These are phyloP conservation scores for Colletotrichum abscissum DNA, from an alignment of 2,329 filamentous ascomycete genomes.

Conservation along the genomic window DNA sequence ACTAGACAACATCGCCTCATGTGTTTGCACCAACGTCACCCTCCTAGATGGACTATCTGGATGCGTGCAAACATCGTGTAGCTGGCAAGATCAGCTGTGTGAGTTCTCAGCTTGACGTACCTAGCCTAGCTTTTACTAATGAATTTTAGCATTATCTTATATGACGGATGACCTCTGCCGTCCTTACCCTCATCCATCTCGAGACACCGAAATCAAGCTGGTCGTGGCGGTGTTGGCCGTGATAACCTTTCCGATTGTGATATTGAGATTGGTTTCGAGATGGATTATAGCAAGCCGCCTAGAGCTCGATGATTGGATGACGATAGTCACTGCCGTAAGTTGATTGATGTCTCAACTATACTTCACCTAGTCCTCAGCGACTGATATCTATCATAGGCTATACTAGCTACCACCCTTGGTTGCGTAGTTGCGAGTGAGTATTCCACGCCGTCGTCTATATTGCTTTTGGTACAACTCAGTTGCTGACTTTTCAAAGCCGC, in stretches of 20 bases:
- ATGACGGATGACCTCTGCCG: slow-evolving; percentile 14
- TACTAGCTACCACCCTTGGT: neutral
- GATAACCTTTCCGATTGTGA: slow-evolving; percentile 14
- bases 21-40: slow-evolving; percentile 27
- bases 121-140: neutral
- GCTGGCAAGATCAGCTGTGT: slow-evolving; percentile 24
- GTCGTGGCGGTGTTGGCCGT: slow-evolving; percentile 10
- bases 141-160: neutral
- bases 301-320: slow-evolving; percentile 28
- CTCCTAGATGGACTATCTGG: slow-evolving; percentile 12
- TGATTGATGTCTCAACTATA: too few species aligned
- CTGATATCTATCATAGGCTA: neutral
- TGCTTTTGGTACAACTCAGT: neutral
- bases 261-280: slow-evolving; percentile 8
- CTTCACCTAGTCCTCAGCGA: too few species aligned
- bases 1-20: slow-evolving; percentile 11
- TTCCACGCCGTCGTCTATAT: rapidly evolving
- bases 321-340: slow-evolving; percentile 10
- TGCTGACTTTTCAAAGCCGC: neutral
- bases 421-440: slow-evolving; percentile 20
- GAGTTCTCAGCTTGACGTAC: neutral
- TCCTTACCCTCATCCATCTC: slow-evolving; percentile 6
- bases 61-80: slow-evolving; percentile 18
- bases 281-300: neutral
- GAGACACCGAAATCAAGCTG: slow-evolving; percentile 15